Evolutionary conservation across 306 rosid species (phyloP).

Genomic region (Cucurbita moschata): DNA sequence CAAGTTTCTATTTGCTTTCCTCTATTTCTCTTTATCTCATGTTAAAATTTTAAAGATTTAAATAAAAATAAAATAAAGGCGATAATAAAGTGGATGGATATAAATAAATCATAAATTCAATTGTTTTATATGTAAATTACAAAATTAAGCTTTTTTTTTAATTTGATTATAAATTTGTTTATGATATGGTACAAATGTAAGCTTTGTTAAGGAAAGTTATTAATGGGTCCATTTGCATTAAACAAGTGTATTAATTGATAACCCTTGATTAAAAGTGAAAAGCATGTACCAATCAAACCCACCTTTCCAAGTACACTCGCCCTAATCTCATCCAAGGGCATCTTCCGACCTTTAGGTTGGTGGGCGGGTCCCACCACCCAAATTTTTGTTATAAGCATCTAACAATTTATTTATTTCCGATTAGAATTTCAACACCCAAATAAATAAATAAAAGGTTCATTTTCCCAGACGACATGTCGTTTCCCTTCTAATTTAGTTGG

Average conservation of each 20-base stretch:
- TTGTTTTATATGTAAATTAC: not conserved
- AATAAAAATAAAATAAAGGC: not conserved
- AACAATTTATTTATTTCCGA: not conserved
- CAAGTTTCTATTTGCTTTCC: not conserved
- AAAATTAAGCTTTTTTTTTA: not conserved
- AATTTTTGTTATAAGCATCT: not conserved
- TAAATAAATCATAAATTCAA: not conserved
- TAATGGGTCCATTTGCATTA: not conserved
- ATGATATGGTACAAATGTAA: not conserved
- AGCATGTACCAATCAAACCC: not conserved
- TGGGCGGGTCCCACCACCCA: not conserved
- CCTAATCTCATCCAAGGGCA: conserved; percentile 2
- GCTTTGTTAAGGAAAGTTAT: not conserved
- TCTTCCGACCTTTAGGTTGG: not conserved
- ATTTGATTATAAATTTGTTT: not conserved
- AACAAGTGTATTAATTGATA: not conserved
- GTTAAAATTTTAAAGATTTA: no score
- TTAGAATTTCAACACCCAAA: not conserved
- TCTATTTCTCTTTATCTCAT: no score
- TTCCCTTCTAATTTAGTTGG: not conserved
- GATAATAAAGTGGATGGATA: not conserved
- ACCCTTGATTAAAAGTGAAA: not conserved
- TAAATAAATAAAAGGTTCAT: not conserved
- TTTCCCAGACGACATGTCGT: not conserved
- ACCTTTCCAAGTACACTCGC: not conserved